Evolutionary conservation across 768 basidiomycete genomes (phyloP).

Genomic region (Porphyrellus cyaneotinctus): DNA sequence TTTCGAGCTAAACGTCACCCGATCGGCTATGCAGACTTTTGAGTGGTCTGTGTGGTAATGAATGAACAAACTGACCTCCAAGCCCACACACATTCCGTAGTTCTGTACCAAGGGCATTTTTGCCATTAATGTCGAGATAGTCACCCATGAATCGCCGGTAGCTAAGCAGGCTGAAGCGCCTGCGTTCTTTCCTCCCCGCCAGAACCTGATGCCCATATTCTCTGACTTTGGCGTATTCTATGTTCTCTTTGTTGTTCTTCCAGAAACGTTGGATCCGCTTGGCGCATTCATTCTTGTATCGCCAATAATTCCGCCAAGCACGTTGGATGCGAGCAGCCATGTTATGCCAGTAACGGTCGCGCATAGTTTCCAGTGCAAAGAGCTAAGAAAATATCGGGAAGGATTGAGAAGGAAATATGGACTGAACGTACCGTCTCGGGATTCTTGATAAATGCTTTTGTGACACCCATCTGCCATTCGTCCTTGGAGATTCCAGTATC

Average conservation of each 20-base stretch:
- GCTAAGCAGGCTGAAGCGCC: constrained; percentile 89
- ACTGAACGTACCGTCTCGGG: constrained; percentile 78
- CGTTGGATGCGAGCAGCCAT: constrained; percentile 98
- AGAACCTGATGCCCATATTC: constrained; percentile 94
- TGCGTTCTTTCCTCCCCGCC: constrained; percentile 86
- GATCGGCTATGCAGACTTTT: constrained; percentile 49
- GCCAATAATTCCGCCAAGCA: constrained; percentile 92
- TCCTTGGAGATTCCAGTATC: constrained; percentile 95
- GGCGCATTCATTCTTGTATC: constrained; percentile 94
- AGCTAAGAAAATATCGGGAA: constrained; percentile 48
- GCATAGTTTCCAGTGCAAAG: constrained; percentile 97
- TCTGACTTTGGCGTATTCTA: constrained; percentile 86
- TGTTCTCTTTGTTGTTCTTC: constrained; percentile 94
- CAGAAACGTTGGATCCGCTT: constrained; percentile 95
- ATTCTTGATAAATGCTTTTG: constrained; percentile 99
- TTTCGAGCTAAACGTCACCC: constrained; percentile 78
- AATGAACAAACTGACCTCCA: constrained; percentile 49
- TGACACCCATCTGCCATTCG: constrained; percentile 99
- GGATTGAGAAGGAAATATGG: neutral
- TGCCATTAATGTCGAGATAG: constrained; percentile 87
- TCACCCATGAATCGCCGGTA: constrained; percentile 95
- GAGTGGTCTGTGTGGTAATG: neutral
- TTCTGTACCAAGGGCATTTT: constrained; percentile 72
- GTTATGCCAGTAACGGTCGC: constrained; percentile 99
- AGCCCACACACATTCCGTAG: constrained; percentile 69